Evolutionary conservation across 1,139 yeast species (phyloP).

Genomic region (Candida frijolesensis): DNA sequence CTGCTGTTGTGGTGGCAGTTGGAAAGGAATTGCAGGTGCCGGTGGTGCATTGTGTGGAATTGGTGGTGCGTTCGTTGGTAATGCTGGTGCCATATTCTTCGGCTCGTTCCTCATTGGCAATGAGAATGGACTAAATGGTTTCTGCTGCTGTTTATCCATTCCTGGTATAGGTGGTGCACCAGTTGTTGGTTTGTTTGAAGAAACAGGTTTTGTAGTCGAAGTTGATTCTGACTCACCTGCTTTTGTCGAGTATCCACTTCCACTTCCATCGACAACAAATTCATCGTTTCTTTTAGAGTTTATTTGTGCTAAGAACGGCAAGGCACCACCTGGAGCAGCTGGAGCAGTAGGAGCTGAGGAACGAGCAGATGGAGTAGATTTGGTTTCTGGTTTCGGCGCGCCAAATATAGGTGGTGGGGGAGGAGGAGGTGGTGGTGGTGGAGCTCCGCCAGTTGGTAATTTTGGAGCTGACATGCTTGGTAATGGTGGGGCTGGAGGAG

Average conservation of each 20-base stretch:
- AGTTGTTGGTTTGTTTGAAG: slow-evolving; percentile 2
- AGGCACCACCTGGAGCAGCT: slow-evolving; percentile 26
- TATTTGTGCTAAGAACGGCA: slow-evolving; percentile 47
- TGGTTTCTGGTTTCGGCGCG: slow-evolving; percentile 11
- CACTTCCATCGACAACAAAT: slow-evolving; percentile 36
- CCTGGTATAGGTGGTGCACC: slow-evolving; percentile 8
- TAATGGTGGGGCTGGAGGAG: slow-evolving; percentile 17
- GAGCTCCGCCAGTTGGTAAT: slow-evolving; percentile 5
- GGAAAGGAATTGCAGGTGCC: slow-evolving; percentile 18
- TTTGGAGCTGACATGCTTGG: slow-evolving; percentile 11
- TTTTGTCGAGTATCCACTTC: slow-evolving; percentile 20
- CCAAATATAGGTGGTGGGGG: slow-evolving; percentile 25
- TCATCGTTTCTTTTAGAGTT: slow-evolving; percentile 41
- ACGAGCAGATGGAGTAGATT: slow-evolving; percentile 6
- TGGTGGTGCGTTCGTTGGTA: slow-evolving; percentile 15
- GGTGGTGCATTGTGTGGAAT: slow-evolving; percentile 17
- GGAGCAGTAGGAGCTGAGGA: slow-evolving; percentile 20
- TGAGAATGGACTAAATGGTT: slow-evolving; percentile 12
- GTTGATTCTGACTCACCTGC: slow-evolving; percentile 20
- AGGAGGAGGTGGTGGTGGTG: slow-evolving; percentile 18
- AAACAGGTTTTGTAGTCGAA: slow-evolving; percentile 19
- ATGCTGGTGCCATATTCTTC: slow-evolving; percentile 11
- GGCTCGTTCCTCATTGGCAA: slow-evolving; percentile 10
- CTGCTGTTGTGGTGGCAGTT: neutral
- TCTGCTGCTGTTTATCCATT: neutral